Conservation (phyloP, 2,329 filamentous ascomycete species). For the Claviceps citrina region DNA sequence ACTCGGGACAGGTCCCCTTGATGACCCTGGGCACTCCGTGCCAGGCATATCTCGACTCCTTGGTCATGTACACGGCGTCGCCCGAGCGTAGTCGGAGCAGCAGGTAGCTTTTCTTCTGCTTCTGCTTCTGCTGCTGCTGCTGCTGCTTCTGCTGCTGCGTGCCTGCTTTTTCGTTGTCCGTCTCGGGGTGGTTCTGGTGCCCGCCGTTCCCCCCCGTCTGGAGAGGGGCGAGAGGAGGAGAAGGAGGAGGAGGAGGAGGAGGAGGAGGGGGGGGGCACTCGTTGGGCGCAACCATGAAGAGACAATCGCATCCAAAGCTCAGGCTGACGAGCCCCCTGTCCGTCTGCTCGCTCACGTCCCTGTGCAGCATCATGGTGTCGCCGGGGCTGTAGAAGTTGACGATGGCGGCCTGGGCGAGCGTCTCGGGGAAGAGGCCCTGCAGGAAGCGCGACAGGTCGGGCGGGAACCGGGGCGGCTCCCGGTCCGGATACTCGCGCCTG, state of each 20-base stretch:
- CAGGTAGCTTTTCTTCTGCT: slow-evolving; percentile 40
- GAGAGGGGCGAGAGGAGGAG: no score
- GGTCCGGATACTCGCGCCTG: slow-evolving; percentile 59
- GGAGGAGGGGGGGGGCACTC: slow-evolving; percentile 3
- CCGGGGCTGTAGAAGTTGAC: slow-evolving; percentile 85
- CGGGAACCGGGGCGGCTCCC: slow-evolving; percentile 58
- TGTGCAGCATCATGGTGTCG: slow-evolving; percentile 82
- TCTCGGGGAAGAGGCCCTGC: slow-evolving; percentile 56
- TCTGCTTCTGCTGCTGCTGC: no score
- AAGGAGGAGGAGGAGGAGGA: no score
- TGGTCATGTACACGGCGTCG: slow-evolving; percentile 81
- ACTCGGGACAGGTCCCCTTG: slow-evolving; percentile 59
- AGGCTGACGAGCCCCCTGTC: slow-evolving; percentile 68
- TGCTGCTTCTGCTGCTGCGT: no score
- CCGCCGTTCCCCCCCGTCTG: no score
- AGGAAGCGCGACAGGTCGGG: slow-evolving; percentile 54
- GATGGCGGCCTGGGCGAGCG: slow-evolving; percentile 75
- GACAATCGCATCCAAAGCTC: slow-evolving; percentile 75
- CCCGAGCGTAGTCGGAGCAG: slow-evolving; percentile 62
- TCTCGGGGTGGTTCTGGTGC: no score
- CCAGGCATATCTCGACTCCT: slow-evolving; percentile 74
- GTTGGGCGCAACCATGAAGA: slow-evolving; percentile 70
- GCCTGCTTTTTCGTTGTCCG: no score
- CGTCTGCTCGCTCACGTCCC: slow-evolving; percentile 80
- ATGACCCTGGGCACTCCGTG: slow-evolving; percentile 86